A percentile compares a stretch with the other conserved stretches of the same genome.
phyloP scores from a whole-genome alignment of 164 flowering plant genomes.

The Liriodendron chinense region DNA sequence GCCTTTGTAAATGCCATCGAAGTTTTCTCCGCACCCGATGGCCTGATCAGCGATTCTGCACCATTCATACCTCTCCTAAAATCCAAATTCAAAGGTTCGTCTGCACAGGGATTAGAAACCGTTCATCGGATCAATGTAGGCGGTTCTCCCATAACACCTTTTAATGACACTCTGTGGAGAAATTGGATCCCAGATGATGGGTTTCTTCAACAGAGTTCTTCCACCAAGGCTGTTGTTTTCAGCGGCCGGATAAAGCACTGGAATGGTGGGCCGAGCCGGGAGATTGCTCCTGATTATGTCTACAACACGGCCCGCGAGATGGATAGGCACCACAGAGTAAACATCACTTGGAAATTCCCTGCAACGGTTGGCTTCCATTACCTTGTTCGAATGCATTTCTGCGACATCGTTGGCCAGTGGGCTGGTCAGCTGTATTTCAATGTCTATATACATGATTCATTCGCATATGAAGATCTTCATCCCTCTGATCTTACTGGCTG shows the following conservation, averaged over 20 bases:
- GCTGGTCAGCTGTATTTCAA: slow-evolving; percentile 57
- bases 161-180: slow-evolving; percentile 67
- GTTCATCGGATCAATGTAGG: slow-evolving; percentile 77
- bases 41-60: slow-evolving; percentile 49
- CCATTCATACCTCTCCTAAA: slow-evolving; percentile 4
- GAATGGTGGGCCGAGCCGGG: slow-evolving; percentile 26
- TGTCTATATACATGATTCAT: slow-evolving; percentile 65
- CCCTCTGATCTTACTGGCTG: slow-evolving; percentile 24
- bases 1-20: slow-evolving; percentile 80
- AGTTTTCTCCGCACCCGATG: slow-evolving; percentile 68
- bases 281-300: slow-evolving; percentile 60
- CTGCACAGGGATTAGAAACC: slow-evolving; percentile 51
- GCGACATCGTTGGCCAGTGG: slow-evolving; percentile 74
- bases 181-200: slow-evolving; percentile 65
- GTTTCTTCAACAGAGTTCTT: background rate
- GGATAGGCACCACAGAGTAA: slow-evolving; percentile 36
- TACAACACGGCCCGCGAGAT: slow-evolving; percentile 56
- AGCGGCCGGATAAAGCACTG: slow-evolving; percentile 44
- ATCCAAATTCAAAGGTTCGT: slow-evolving; percentile 32
- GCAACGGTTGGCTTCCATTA: slow-evolving; percentile 50
- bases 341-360: slow-evolving; percentile 67
- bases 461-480: slow-evolving; percentile 41
- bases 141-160: slow-evolving; percentile 47
- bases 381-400: slow-evolving; percentile 78
- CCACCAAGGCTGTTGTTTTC: slow-evolving; percentile 15